Evolutionary conservation across 2,329 filamentous ascomycete species (phyloP).

Genomic region (Cladosporium sp.): DNA sequence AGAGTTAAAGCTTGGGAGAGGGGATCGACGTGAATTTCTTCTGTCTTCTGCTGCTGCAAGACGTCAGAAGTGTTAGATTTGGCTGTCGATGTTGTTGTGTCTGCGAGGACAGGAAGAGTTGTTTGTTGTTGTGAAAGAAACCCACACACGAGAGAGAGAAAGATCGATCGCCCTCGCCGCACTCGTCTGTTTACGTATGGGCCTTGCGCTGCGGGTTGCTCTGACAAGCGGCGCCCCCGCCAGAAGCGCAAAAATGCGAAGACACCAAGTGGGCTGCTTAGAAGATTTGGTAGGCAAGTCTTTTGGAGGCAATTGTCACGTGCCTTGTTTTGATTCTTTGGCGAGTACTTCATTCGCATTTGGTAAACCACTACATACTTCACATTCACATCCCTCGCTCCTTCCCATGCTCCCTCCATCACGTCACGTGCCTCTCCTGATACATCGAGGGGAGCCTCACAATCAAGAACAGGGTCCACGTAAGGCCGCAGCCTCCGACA

Average conservation of each 20-base stretch:
- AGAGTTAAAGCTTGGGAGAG: conserved; percentile 11
- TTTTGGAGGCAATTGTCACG: not conserved
- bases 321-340: not conserved
- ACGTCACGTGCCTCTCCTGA: conserved; percentile 5
- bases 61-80: not conserved
- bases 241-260: conserved; percentile 10
- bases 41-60: not conserved
- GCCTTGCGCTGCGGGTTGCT: conserved; percentile 6
- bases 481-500: not conserved
- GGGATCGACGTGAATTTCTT: not conserved
- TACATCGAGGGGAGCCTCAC: conserved; percentile 25
- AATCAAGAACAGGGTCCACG: not conserved
- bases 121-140: not conserved
- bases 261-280: conserved; percentile 4
- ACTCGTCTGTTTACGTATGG: conserved; percentile 6
- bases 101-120: not conserved
- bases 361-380: not conserved
- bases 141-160: not conserved
- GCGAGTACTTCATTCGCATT: not conserved
- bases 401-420: not conserved
- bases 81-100: not conserved
- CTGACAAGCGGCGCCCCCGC: conserved; percentile 2
- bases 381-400: not conserved
- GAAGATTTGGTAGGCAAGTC: not conserved
- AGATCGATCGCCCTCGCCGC: not conserved